phyloP scores from a whole-genome alignment of 805 yeast genomes.

The Jamesozyma rosinii region DNA sequence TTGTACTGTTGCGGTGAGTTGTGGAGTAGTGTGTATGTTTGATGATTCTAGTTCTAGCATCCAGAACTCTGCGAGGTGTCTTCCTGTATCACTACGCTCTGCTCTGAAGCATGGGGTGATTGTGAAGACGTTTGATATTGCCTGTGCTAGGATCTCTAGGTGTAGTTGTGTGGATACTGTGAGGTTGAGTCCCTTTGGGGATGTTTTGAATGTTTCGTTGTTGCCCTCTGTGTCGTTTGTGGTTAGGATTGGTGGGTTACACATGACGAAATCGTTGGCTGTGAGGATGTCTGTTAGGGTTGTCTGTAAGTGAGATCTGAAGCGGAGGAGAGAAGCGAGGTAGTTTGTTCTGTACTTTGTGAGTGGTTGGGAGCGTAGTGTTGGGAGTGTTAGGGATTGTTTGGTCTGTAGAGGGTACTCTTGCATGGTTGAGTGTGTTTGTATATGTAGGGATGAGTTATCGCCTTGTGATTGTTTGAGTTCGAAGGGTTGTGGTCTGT shows the following conservation, averaged over 20 bases:
- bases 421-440: too few species aligned
- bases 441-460: conserved; percentile 47
- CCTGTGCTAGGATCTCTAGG: conserved; percentile 67
- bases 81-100: conserved; percentile 78
- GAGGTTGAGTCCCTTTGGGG: conserved; percentile 41
- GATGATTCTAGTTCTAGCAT: conserved; percentile 91
- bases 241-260: conserved; percentile 79
- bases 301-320: conserved; percentile 60
- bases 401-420: conserved; percentile 79
- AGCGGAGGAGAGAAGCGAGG: conserved; percentile 57
- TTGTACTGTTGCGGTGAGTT: conserved; percentile 49
- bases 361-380: conserved; percentile 63
- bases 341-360: conserved; percentile 64
- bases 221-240: conserved; percentile 96
- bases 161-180: conserved; percentile 93
- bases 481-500: conserved; percentile 44
- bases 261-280: conserved; percentile 50
- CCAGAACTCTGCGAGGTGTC: conserved; percentile 95
- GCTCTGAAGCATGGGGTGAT: conserved; percentile 90
- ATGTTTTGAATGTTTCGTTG: conserved; percentile 73
- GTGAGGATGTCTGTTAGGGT: conserved; percentile 46
- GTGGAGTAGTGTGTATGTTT: conserved; percentile 47
- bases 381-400: conserved; percentile 53
- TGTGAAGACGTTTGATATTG: conserved; percentile 78
- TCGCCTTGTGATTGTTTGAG: conserved; percentile 43